These are phyloP conservation scores for Flueggea neowawraea DNA, from an alignment of 441 rosid species.

Conservation along the genomic window DNA sequence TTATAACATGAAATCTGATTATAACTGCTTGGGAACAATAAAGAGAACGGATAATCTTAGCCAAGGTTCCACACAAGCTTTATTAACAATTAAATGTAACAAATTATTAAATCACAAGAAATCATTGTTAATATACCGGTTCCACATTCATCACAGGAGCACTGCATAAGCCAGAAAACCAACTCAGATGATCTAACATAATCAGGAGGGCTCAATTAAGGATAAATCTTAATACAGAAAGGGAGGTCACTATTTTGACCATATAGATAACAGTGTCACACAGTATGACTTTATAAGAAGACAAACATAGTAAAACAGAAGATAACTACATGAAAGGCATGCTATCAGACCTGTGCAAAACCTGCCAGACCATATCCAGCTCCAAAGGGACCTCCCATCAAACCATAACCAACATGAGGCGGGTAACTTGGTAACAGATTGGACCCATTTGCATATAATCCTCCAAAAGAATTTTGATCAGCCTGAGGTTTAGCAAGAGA, in stretches of 20 bases:
- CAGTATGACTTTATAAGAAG: neutral
- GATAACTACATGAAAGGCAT: neutral
- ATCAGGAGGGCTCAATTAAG: too few species aligned
- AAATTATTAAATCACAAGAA: too few species aligned
- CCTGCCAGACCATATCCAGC: constrained; percentile 47
- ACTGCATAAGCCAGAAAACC: too few species aligned
- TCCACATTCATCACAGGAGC: too few species aligned
- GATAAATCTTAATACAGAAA: too few species aligned
- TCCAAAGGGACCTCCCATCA: constrained; percentile 32
- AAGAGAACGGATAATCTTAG: neutral
- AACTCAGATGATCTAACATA: too few species aligned
- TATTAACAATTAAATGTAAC: too few species aligned
- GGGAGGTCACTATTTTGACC: too few species aligned
- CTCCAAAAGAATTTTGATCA: constrained; percentile 53
- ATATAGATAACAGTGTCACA: constrained; percentile 2
- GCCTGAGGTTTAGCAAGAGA: constrained; percentile 84
- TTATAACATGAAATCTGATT: neutral
- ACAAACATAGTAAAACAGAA: neutral
- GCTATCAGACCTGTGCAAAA: constrained; percentile 44
- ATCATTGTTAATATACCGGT: constrained; percentile 29
- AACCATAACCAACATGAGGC: constrained; percentile 57
- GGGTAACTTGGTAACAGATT: constrained; percentile 57
- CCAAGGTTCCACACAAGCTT: neutral
- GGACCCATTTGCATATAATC: constrained; percentile 42
- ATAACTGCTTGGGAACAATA: neutral